Conservation (phyloP, 1,139 yeast genomes). For the Taphrina betulina region DNA sequence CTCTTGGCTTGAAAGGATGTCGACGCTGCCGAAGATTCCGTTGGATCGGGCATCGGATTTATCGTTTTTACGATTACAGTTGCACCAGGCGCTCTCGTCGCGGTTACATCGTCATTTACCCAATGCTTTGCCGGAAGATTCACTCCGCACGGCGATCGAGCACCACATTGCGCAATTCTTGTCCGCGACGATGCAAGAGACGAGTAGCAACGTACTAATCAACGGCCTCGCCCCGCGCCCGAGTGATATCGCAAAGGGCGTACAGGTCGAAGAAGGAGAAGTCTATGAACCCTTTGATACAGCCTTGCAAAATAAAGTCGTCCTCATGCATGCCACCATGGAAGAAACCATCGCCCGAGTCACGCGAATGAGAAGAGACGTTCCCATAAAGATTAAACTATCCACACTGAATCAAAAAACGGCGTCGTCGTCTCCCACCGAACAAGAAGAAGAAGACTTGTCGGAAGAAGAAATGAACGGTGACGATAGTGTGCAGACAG, state of each 20-base stretch:
- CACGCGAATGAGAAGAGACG: constrained; percentile 12
- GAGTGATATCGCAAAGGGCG: constrained; percentile 27
- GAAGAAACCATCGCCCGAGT: constrained; percentile 26
- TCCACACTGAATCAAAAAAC: too few relatives aligned
- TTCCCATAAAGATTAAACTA: constrained; percentile 6
- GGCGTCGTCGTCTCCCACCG: neutral
- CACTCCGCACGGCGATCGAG: constrained; percentile 18
- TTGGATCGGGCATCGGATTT: constrained; percentile 23
- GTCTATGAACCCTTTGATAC: constrained; percentile 15
- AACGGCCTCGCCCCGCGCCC: constrained; percentile 27
- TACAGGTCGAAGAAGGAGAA: constrained; percentile 21
- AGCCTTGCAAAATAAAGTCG: constrained; percentile 1
- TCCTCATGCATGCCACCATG: constrained; percentile 9
- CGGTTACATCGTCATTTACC: constrained; percentile 21
- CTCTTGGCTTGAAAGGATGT: too few relatives aligned
- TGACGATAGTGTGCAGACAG: neutral
- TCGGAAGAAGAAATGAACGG: neutral
- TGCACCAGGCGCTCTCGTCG: constrained; percentile 26
- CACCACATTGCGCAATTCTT: constrained; percentile 19
- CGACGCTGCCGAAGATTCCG: constrained; percentile 20
- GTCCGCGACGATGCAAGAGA: constrained; percentile 14
- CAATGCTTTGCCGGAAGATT: constrained; percentile 28
- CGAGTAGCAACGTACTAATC: constrained; percentile 14
- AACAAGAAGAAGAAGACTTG: neutral
- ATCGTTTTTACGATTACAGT: constrained; percentile 16